Base-by-base conservation (phyloP, 108 stramenopile species). In the Fragilariopsis cylindrus region DNA sequence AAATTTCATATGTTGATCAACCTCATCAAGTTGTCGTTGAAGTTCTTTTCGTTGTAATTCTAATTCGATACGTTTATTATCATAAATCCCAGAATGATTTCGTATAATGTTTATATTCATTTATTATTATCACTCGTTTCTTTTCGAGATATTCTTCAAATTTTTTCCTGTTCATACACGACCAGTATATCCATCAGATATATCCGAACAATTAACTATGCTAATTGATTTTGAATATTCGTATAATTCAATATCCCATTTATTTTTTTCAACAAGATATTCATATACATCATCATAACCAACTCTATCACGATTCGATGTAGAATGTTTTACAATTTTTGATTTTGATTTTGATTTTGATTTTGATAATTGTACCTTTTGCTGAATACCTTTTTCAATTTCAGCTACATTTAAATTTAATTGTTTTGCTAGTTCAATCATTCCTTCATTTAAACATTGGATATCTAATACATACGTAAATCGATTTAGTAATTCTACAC, bases 211-310 rank as follows among this genome's bases (percentile, higher is more conserved):
- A 2, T 60, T 16, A 7, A 72, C 44, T 19, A 72, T 4, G 42
- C 72, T 72, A 16, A 57, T 60, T 57, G 58, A 42, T 46, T 62
- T 60, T 8, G 70, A 56, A 60, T 60, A 72, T 16, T 77, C 70
- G 41, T 77, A 72, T 39, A 77, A 55, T 64, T 62, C 11, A 8
- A 77, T 56, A 71, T 77, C 76, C 60, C 69, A 65, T 47, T 66
- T 40, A 53, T 65, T 55, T 42, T 62, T 47, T 2, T 55, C 30
- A n/a, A 48, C 16, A 41, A 77, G 43, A 54, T 71, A 70, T 41
- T 65, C 43, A 49, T 77, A 71, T 9, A 69, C 50, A 18, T 50
- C 53, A 13, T 65, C 52, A 65, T 62, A 40, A 5, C 68, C 57
- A 60, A 72, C 48, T 15, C 60, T 9, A 4, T 72, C 72, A 18